phyloP scores from a whole-genome alignment of 2,329 filamentous ascomycete genomes.

The Fusarium tjaetaba region DNA sequence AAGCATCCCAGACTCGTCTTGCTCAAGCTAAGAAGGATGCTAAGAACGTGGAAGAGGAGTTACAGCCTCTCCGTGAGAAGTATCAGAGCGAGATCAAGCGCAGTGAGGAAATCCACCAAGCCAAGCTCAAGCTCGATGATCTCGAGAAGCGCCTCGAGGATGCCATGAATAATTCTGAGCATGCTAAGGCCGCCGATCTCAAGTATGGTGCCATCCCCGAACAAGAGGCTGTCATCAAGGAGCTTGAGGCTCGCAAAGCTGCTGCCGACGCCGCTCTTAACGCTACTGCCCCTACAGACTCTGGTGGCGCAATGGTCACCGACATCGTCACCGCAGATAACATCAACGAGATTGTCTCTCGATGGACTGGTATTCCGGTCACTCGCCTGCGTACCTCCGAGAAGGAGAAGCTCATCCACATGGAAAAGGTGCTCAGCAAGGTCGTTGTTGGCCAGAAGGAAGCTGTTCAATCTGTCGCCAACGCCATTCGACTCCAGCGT shows the following conservation, averaged over 20 bases:
- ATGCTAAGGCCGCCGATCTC: constrained; percentile 88
- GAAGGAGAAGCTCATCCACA: constrained; percentile 97
- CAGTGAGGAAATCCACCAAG: constrained; percentile 90
- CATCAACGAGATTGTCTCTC: constrained; percentile 97
- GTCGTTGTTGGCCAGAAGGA: constrained; percentile 94
- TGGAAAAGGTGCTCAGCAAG: constrained; percentile 87
- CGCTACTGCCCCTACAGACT: constrained; percentile 62
- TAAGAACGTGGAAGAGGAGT: constrained; percentile 92
- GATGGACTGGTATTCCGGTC: constrained; percentile 98
- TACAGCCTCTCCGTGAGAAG: constrained; percentile 91
- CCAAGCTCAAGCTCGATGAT: constrained; percentile 92
- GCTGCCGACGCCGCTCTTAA: constrained; percentile 78
- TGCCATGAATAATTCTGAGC: constrained; percentile 86
- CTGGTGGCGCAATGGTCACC: constrained; percentile 80
- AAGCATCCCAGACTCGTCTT: constrained; percentile 86
- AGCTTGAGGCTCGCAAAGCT: constrained; percentile 82
- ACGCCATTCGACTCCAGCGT: constrained; percentile 93
- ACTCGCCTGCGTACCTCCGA: constrained; percentile 93
- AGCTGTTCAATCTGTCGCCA: constrained; percentile 91
- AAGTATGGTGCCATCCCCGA: constrained; percentile 98
- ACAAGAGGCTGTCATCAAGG: constrained; percentile 80
- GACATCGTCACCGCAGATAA: constrained; percentile 96
- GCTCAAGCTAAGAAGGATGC: constrained; percentile 87
- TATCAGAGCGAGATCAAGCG: constrained; percentile 94
- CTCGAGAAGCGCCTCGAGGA: constrained; percentile 93